Evolutionary conservation across 352 stramenopile species (phyloP).

Genomic region (Pythium guiyangense): DNA sequence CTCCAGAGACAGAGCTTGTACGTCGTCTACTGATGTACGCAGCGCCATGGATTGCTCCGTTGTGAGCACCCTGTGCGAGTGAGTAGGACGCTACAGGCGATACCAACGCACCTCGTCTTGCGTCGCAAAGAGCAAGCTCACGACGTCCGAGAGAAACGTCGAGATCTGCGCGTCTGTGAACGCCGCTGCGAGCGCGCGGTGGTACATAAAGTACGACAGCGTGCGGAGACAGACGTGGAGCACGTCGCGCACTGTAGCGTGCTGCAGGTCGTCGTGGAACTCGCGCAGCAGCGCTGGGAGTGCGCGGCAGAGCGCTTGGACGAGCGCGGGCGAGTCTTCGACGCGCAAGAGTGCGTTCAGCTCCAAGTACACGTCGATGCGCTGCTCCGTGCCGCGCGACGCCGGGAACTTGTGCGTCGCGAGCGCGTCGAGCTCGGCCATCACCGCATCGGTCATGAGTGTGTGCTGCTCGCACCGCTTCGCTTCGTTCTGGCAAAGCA

Average conservation of each 20-base stretch:
- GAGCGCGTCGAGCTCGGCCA: conserved; percentile 25
- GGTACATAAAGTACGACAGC: conserved; percentile 70
- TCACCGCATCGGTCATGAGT: neutral
- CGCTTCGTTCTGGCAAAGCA: neutral
- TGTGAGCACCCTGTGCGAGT: too few relatives aligned
- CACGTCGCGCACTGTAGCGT: conserved; percentile 29
- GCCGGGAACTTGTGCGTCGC: conserved; percentile 26
- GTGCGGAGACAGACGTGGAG: conserved; percentile 42
- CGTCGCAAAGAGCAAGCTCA: conserved; percentile 46
- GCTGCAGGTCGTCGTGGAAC: conserved; percentile 44
- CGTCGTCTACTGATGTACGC: conserved; percentile 16
- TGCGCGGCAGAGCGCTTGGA: conserved; percentile 31
- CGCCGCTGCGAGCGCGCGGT: conserved; percentile 25
- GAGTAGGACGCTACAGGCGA: neutral
- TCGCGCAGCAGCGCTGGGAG: conserved; percentile 32
- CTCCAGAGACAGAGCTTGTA: conserved; percentile 75
- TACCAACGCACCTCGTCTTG: conserved; percentile 29
- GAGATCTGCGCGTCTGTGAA: conserved; percentile 38
- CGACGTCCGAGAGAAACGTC: conserved; percentile 41
- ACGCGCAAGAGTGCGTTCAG: conserved; percentile 52
- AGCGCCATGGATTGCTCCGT: too few relatives aligned
- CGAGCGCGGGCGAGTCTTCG: conserved; percentile 45
- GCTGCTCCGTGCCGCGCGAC: conserved; percentile 29
- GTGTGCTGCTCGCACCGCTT: neutral
- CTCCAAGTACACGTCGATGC: conserved; percentile 47